These are phyloP conservation scores for Aspergillus bridgeri DNA, from an alignment of 495 filamentous ascomycete species.

Conservation along the genomic window DNA sequence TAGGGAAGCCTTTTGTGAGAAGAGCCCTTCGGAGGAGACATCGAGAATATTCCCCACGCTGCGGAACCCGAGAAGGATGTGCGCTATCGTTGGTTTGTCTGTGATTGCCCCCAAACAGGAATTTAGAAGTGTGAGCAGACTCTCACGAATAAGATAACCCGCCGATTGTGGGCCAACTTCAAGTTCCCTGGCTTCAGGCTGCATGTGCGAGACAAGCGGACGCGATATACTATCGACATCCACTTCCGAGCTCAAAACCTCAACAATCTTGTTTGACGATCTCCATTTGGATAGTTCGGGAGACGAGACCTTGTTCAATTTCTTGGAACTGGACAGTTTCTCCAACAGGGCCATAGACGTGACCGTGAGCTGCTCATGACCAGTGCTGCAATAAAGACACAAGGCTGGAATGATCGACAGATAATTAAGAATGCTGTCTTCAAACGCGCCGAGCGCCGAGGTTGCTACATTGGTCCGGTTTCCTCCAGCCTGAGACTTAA, in stretches of 20 bases:
- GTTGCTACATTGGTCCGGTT: slow-evolving; percentile 57
- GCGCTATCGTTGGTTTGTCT: slow-evolving; percentile 75
- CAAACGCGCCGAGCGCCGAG: slow-evolving; percentile 74
- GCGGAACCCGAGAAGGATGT: slow-evolving; percentile 84
- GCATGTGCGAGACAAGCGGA: slow-evolving; percentile 63
- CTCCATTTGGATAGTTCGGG: slow-evolving; percentile 47
- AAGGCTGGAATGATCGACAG: slow-evolving; percentile 71
- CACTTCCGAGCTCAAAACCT: slow-evolving; percentile 67
- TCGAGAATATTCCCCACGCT: slow-evolving; percentile 65
- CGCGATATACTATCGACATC: slow-evolving; percentile 67
- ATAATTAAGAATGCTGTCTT: slow-evolving; percentile 84
- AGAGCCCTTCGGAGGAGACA: slow-evolving; percentile 58
- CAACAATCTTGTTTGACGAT: slow-evolving; percentile 73
- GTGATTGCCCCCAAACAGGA: slow-evolving; percentile 67
- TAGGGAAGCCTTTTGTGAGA: slow-evolving; percentile 65
- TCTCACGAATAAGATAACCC: slow-evolving; percentile 71
- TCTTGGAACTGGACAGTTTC: slow-evolving; percentile 77
- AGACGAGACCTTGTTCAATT: slow-evolving; percentile 55
- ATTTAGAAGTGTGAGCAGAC: slow-evolving; percentile 78
- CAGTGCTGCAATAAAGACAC: slow-evolving; percentile 77
- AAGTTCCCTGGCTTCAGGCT: slow-evolving; percentile 57
- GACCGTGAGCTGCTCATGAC: slow-evolving; percentile 70
- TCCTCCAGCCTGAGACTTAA: slow-evolving; percentile 54
- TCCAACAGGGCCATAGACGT: slow-evolving; percentile 76
- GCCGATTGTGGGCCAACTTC: slow-evolving; percentile 58